Conservation (phyloP, 129 eudicot genomes). For the Tagetes patula region DNA sequence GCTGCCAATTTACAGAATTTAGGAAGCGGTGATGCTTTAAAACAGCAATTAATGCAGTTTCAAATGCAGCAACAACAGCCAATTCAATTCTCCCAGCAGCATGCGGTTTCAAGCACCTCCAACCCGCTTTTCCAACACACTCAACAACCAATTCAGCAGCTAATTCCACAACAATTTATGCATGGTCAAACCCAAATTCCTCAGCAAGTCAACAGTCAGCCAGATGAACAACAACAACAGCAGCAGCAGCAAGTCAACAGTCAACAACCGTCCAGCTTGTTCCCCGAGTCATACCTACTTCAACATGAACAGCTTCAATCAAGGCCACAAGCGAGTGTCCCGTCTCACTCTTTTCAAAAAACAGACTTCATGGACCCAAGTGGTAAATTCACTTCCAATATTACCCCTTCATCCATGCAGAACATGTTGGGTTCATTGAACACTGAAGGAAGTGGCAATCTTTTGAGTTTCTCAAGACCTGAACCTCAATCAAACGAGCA, state of each 20-base stretch:
- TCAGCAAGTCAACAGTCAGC: constrained; percentile 52
- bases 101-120: constrained; percentile 41
- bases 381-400: constrained; percentile 46
- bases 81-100: constrained; percentile 60
- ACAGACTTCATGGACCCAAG: constrained; percentile 49
- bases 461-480: constrained; percentile 54
- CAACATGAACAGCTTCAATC: constrained; percentile 59
- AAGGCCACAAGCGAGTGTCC: constrained; percentile 55
- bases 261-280: constrained; percentile 36
- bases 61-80: constrained; percentile 83
- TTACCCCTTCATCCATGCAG: constrained; percentile 56
- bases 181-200: constrained; percentile 68
- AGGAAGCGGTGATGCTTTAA: constrained; percentile 62
- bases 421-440: constrained; percentile 67
- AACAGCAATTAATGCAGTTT: constrained; percentile 75
- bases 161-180: constrained; percentile 54
- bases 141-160: constrained; percentile 56
- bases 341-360: constrained; percentile 58
- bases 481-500: constrained; percentile 68
- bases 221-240: constrained; percentile 53
- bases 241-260: constrained; percentile 32
- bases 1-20: constrained; percentile 73
- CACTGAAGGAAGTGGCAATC: constrained; percentile 64
- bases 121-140: constrained; percentile 62
- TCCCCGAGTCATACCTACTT: constrained; percentile 51